These are phyloP conservation scores for Insectozyma bohioensis DNA, from an alignment of 1,139 yeast species.

Conservation along the genomic window DNA sequence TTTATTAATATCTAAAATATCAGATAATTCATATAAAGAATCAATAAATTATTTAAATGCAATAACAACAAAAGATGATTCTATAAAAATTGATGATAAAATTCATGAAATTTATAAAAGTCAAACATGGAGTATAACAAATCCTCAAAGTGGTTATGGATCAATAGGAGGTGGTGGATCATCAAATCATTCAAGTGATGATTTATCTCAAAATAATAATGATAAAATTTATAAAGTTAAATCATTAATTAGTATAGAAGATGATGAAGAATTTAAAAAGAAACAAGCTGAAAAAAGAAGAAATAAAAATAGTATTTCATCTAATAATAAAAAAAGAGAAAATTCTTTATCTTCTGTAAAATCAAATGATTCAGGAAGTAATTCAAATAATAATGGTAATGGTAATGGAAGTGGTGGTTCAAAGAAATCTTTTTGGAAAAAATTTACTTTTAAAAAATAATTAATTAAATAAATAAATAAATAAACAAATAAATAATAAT, in stretches of 20 bases:
- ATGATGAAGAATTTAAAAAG: conserved; percentile 24
- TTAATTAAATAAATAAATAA: no score
- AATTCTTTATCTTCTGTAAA: not conserved
- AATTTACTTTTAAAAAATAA: conserved; percentile 3
- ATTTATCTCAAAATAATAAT: conserved; percentile 8
- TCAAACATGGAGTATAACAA: conserved; percentile 16
- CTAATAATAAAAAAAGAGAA: not conserved
- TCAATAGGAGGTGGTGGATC: conserved; percentile 3
- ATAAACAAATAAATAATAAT: no score
- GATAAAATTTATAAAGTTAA: conserved; percentile 40
- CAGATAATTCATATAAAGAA: conserved; percentile 31
- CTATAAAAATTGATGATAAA: conserved; percentile 23
- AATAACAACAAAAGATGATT: conserved; percentile 21
- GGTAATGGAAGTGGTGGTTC: no score
- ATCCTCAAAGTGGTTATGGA: conserved; percentile 1
- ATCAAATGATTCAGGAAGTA: no score
- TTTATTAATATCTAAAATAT: conserved; percentile 25
- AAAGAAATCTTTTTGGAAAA: conserved; percentile 4
- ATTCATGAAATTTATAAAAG: conserved; percentile 34
- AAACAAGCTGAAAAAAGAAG: conserved; percentile 14
- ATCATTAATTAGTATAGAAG: conserved; percentile 35
- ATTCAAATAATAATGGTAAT: no score
- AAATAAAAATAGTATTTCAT: not conserved
- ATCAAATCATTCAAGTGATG: conserved; percentile 6
- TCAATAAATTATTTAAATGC: conserved; percentile 25